Base-by-base conservation (phyloP, 805 yeast genomes). In the Jamesozyma rosinii region DNA sequence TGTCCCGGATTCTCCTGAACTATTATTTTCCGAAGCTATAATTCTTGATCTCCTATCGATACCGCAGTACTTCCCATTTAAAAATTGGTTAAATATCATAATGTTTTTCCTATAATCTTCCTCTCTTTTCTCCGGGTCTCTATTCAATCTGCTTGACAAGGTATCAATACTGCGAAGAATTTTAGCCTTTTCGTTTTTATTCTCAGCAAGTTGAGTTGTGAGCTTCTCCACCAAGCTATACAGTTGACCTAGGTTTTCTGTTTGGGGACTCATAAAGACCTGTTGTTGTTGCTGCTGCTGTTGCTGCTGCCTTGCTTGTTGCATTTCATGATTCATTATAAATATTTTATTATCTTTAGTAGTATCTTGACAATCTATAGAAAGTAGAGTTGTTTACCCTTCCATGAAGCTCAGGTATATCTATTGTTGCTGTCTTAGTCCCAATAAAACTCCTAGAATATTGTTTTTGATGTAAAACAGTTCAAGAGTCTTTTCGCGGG, bases 241-340 rank as follows among this genome's bases (percentile, higher is more conserved):
- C 50, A 58, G 40, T 24, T 56, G 50, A 8, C 44, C 44, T 32
- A 58, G 43, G 35, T 56, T 56, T 36, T 58, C 63, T 4, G 59
- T 48, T 37, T 58, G 61, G 2, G 59, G 57, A 27, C 50, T 54
- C 56, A 57, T 50, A 32, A 52, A 56, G 14, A 56, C 35, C 39
- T 52, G 55, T 40, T 54, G 58, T 41, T 41, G 49, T 35, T 42
- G 49, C 18, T 41, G 41, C 27, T 37, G 42, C 30, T 37, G 44
- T 29, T 37, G 47, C n/a, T 32, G 37, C 14, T 42, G 44, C n/a
- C n/a, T n/a, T n/a, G n/a, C n/a, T n/a, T n/a, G n/a, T n/a, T n/a
- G n/a, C n/a, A n/a, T n/a, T n/a, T n/a, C n/a, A n/a, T n/a, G n/a
- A n/a, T n/a, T n/a, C n/a, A n/a, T n/a, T n/a, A n/a, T n/a, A n/a